A percentile compares a stretch with the other conserved stretches of the same genome.
phyloP scores from a whole-genome alignment of 2,329 filamentous ascomycete species.

The Stagonosporopsis vannaccii region DNA sequence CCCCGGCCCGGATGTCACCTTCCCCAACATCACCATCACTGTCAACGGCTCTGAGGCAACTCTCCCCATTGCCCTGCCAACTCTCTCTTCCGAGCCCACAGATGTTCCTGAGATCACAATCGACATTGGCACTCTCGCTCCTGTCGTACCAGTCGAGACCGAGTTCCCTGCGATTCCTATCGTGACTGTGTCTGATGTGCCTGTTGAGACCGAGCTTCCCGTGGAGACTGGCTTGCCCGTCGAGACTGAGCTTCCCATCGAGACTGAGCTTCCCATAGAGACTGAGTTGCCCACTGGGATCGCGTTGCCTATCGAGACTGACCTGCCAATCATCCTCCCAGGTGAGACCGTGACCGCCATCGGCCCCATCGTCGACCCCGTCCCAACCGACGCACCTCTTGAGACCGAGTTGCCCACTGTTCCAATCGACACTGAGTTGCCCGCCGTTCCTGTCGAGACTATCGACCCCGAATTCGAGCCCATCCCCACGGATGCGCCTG shows the following conservation, averaged over 20 bases:
- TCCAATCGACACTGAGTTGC: background rate
- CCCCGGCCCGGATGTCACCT: constrained; percentile 4
- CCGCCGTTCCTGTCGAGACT: background rate
- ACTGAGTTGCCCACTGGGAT: background rate
- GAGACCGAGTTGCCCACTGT: background rate
- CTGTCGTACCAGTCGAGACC: background rate
- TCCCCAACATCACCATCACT: constrained; percentile 15
- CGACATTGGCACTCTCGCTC: background rate
- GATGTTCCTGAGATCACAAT: background rate
- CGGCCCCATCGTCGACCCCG: constrained; percentile 3
- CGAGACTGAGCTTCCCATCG: constrained; percentile 2
- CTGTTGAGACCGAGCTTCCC: background rate
- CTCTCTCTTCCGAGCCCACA: background rate
- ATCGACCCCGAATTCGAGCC: background rate
- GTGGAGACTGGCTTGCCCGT: background rate
- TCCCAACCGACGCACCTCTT: too few species aligned
- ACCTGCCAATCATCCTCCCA: background rate
- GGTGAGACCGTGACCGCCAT: constrained; percentile 1
- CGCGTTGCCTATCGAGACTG: background rate
- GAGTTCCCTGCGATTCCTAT: background rate
- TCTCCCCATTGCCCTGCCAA: constrained; percentile 1
- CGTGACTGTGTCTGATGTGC: background rate
- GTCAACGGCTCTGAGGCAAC: constrained; percentile 12
- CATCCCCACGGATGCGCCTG: constrained; percentile 3
- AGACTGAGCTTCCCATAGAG: background rate